Conservation (phyloP, 768 basidiomycete genomes). For the Botryobasidium botryosum region DNA sequence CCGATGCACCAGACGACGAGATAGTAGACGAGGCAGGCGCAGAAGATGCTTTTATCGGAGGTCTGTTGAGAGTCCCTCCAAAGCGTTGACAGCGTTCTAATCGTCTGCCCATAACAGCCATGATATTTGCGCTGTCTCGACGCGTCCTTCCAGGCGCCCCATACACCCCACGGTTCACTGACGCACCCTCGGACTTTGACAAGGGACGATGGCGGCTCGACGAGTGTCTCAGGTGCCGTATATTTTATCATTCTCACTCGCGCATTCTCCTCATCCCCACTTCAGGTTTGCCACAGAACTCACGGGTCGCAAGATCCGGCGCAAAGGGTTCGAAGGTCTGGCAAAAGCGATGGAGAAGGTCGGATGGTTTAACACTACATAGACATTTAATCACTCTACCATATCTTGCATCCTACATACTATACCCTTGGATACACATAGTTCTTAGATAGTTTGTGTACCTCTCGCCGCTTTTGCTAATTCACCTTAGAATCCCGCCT, state of each 20-base stretch:
- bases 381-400: too few species aligned
- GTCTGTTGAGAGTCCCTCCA: slow-evolving; percentile 32
- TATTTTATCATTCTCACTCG: too few species aligned
- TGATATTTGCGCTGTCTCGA: slow-evolving; percentile 68
- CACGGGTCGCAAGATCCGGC: slow-evolving; percentile 54
- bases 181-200: slow-evolving; percentile 14
- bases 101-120: too few species aligned
- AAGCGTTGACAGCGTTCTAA: too few species aligned
- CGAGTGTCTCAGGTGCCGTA: slow-evolving; percentile 54
- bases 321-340: slow-evolving; percentile 46
- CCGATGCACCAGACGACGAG: slow-evolving; percentile 9
- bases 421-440: too few species aligned
- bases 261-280: not conserved
- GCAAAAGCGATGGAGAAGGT: slow-evolving; percentile 56
- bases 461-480: too few species aligned
- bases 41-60: slow-evolving; percentile 31
- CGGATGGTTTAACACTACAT: slow-evolving; percentile 77
- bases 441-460: too few species aligned
- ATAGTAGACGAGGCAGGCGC: slow-evolving; percentile 30
- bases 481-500: slow-evolving; percentile 16
- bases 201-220: slow-evolving; percentile 57
- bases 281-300: slow-evolving; percentile 69
- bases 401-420: too few species aligned
- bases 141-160: slow-evolving; percentile 49
- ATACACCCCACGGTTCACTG: slow-evolving; percentile 35